Evolutionary conservation across 768 basidiomycete genomes (phyloP).

Genomic region (Naganishia friedmannii): DNA sequence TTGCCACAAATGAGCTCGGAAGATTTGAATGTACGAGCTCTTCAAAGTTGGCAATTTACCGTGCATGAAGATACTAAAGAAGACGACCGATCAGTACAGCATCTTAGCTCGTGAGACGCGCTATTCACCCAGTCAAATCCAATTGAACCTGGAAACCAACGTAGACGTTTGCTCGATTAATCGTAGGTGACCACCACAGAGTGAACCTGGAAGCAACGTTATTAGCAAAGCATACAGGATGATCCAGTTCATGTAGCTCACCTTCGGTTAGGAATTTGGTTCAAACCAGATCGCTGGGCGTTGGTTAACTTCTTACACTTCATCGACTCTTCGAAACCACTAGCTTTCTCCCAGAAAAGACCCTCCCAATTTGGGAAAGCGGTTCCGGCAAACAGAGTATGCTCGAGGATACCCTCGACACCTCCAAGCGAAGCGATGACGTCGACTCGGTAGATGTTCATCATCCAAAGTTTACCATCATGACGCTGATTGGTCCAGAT

Average conservation of each 20-base stretch:
- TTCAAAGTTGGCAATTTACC: slow-evolving; percentile 89
- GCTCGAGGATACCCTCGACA: slow-evolving; percentile 70
- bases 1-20: slow-evolving; percentile 99
- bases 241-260: neutral
- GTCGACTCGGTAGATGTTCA: slow-evolving; percentile 98
- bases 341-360: slow-evolving; percentile 86
- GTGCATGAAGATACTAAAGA: slow-evolving; percentile 61
- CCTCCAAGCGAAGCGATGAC: slow-evolving; percentile 67
- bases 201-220: slow-evolving; percentile 66
- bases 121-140: slow-evolving; percentile 68
- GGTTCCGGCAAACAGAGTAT: slow-evolving; percentile 95
- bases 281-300: slow-evolving; percentile 95
- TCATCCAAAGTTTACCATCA: slow-evolving; percentile 86
- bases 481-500: slow-evolving; percentile 99
- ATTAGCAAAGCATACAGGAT: neutral
- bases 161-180: slow-evolving; percentile 96
- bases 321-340: slow-evolving; percentile 71
- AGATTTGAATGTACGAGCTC: slow-evolving; percentile 98
- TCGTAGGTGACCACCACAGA: slow-evolving; percentile 98
- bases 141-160: slow-evolving; percentile 99
- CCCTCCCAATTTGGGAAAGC: slow-evolving; percentile 91
- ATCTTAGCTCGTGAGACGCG: slow-evolving; percentile 77
- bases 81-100: neutral
- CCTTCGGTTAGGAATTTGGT: slow-evolving; percentile 91
- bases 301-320: slow-evolving; percentile 69